These are phyloP conservation scores for Dichomitus squalens DNA, from an alignment of 1,284 basidiomycete species.

Conservation along the genomic window DNA sequence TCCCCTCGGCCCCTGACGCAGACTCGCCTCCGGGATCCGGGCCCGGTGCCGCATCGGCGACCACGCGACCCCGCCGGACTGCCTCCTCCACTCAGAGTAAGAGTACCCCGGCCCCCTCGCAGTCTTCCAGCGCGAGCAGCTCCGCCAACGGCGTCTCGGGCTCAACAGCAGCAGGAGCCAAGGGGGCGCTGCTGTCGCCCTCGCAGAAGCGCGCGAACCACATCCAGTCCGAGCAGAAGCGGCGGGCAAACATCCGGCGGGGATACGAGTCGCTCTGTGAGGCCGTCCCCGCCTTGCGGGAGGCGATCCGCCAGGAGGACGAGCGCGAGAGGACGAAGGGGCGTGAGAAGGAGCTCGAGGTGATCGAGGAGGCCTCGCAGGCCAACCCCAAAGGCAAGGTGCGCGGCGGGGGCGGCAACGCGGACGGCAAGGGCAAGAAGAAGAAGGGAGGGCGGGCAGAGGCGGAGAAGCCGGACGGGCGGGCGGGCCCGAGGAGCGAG, in stretches of 20 bases:
- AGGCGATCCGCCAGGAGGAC: slow-evolving; percentile 73
- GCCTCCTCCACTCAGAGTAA: slow-evolving; percentile 7
- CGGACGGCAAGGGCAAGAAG: slow-evolving; percentile 29
- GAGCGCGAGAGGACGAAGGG: slow-evolving; percentile 36
- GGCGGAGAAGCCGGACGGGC: slow-evolving; percentile 70
- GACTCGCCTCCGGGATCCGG: slow-evolving; percentile 7
- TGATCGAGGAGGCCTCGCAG: slow-evolving; percentile 9
- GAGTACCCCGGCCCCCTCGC: not conserved
- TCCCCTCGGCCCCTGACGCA: slow-evolving; percentile 11
- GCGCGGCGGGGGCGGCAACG: not conserved
- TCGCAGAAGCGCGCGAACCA: slow-evolving; percentile 94
- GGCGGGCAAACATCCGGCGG: slow-evolving; percentile 86
- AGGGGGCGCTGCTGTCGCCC: slow-evolving; percentile 38
- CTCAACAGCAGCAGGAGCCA: slow-evolving; percentile 9
- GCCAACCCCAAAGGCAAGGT: slow-evolving; percentile 24
- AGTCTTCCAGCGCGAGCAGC: not conserved
- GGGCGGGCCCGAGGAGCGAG: slow-evolving; percentile 84
- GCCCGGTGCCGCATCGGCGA: not conserved
- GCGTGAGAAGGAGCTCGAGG: slow-evolving; percentile 4
- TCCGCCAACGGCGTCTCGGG: not conserved
- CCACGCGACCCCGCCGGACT: slow-evolving; percentile 9
- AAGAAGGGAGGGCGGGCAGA: slow-evolving; percentile 39
- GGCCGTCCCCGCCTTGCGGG: slow-evolving; percentile 75
- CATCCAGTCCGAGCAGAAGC: slow-evolving; percentile 88
- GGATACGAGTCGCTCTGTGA: slow-evolving; percentile 88